phyloP scores from a whole-genome alignment of 495 filamentous ascomycete species.

The Penicillium bialowiezense region DNA sequence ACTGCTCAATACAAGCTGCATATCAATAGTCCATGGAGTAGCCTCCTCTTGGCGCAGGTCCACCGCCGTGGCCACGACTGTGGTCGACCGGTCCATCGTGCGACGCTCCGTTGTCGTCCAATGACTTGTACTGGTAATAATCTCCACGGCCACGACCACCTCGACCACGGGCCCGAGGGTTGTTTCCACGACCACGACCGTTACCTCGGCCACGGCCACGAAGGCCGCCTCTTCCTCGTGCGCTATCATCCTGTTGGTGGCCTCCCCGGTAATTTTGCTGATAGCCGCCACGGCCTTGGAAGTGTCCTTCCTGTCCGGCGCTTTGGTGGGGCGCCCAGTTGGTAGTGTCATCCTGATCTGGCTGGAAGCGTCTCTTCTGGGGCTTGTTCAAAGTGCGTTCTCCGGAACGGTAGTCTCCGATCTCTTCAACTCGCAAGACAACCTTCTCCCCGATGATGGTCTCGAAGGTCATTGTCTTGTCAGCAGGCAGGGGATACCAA shows the following conservation, averaged over 20 bases:
- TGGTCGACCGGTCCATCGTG: slow-evolving; percentile 37
- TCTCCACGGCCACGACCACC: slow-evolving; percentile 36
- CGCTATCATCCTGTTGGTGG: slow-evolving; percentile 27
- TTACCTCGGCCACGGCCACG: slow-evolving; percentile 48
- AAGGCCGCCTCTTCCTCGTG: slow-evolving; percentile 38
- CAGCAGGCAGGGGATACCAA: slow-evolving; percentile 74
- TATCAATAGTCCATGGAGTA: slow-evolving; percentile 43
- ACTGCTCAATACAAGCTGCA: neutral
- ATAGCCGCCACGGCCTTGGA: slow-evolving; percentile 10
- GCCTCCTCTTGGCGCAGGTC: slow-evolving; percentile 11
- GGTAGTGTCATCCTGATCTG: slow-evolving; percentile 34
- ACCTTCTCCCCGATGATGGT: slow-evolving; percentile 84
- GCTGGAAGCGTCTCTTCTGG: slow-evolving; percentile 43
- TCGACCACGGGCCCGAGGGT: slow-evolving; percentile 38
- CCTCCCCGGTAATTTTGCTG: slow-evolving; percentile 21
- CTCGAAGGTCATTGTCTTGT: slow-evolving; percentile 67
- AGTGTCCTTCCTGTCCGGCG: slow-evolving; percentile 12
- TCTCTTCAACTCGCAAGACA: slow-evolving; percentile 70
- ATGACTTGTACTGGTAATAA: slow-evolving; percentile 36
- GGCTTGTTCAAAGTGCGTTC: slow-evolving; percentile 49
- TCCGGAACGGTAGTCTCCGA: slow-evolving; percentile 43
- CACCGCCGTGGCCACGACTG: slow-evolving; percentile 15
- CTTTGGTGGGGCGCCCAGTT: slow-evolving; percentile 18
- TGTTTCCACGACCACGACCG: slow-evolving; percentile 42
- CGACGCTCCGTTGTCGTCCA: slow-evolving; percentile 34